phyloP scores from a whole-genome alignment of 345 rosid genomes.

The Eutrema heterophyllum region DNA sequence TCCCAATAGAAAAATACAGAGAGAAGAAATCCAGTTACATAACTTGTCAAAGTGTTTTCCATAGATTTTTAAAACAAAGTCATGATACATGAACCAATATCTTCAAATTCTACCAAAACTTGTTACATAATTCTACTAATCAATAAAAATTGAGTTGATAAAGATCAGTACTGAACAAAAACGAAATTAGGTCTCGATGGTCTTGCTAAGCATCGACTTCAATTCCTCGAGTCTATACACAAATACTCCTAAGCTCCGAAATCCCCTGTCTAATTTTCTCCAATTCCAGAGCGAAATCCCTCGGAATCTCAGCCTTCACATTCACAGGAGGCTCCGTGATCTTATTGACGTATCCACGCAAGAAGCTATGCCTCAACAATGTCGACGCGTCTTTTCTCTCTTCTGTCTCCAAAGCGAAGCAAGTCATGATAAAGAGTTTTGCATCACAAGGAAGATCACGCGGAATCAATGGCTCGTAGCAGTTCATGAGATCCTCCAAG shows the following conservation, averaged over 20 bases:
- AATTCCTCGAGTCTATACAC: not conserved
- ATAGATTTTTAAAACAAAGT: too few species aligned
- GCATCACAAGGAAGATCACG: slow-evolving; percentile 20
- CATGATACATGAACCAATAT: not conserved
- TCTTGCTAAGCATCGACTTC: not conserved
- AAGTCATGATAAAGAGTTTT: slow-evolving; percentile 6
- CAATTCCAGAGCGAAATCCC: not conserved
- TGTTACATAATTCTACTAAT: not conserved
- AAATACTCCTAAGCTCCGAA: not conserved
- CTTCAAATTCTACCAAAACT: not conserved
- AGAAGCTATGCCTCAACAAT: slow-evolving; percentile 1
- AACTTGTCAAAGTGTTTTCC: too few species aligned
- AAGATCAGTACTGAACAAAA: not conserved
- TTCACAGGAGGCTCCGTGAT: not conserved
- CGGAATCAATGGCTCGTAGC: slow-evolving; percentile 7
- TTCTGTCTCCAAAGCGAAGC: not conserved
- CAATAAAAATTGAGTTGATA: not conserved
- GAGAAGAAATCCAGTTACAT: too few species aligned
- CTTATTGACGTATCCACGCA: not conserved
- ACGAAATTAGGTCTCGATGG: not conserved
- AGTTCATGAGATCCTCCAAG: slow-evolving; percentile 2
- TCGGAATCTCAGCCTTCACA: not conserved
- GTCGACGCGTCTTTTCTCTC: slow-evolving; percentile 11
- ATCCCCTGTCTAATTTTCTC: not conserved
- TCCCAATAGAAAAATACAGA: too few species aligned